Evolutionary conservation across 2,329 filamentous ascomycete species (phyloP).

Genomic region (Talaromyces verruculosus): DNA sequence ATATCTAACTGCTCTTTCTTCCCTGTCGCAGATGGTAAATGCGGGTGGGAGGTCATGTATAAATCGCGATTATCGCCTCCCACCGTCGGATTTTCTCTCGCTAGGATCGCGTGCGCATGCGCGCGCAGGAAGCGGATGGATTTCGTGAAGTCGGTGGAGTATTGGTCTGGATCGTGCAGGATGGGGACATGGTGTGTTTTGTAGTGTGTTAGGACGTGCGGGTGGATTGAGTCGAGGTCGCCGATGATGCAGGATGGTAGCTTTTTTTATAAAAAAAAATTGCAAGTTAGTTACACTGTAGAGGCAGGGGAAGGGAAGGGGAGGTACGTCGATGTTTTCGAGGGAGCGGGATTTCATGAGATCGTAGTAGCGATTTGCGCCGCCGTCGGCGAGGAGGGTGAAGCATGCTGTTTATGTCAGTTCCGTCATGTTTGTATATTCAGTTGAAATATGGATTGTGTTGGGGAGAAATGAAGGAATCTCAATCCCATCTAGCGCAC

Average conservation of each 20-base stretch:
- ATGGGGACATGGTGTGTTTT: conserved; percentile 60
- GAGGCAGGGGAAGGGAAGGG: neutral
- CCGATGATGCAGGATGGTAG: conserved; percentile 75
- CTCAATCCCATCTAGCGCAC: conserved; percentile 4
- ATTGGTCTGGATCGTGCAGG: conserved; percentile 72
- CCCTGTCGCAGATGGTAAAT: conserved; percentile 11
- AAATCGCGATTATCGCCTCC: conserved; percentile 19
- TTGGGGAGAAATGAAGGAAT: neutral
- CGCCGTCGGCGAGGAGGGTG: conserved; percentile 84
- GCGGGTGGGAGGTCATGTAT: conserved; percentile 16
- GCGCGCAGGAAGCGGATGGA: conserved; percentile 62
- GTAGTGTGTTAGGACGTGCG: conserved; percentile 66
- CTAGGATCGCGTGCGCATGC: conserved; percentile 30
- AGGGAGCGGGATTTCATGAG: conserved; percentile 40
- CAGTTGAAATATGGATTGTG: neutral
- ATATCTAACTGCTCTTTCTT: conserved; percentile 55
- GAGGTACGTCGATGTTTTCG: conserved; percentile 36
- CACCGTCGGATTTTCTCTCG: conserved; percentile 11
- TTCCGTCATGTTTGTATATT: neutral
- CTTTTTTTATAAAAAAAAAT: conserved; percentile 28
- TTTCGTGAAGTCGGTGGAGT: conserved; percentile 90
- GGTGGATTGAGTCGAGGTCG: conserved; percentile 80
- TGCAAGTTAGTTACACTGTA: neutral
- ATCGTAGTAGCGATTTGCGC: conserved; percentile 72
- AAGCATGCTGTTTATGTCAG: conserved; percentile 54